Evolutionary conservation across 2,329 filamentous ascomycete species (phyloP).

Genomic region (Alternaria longipes): DNA sequence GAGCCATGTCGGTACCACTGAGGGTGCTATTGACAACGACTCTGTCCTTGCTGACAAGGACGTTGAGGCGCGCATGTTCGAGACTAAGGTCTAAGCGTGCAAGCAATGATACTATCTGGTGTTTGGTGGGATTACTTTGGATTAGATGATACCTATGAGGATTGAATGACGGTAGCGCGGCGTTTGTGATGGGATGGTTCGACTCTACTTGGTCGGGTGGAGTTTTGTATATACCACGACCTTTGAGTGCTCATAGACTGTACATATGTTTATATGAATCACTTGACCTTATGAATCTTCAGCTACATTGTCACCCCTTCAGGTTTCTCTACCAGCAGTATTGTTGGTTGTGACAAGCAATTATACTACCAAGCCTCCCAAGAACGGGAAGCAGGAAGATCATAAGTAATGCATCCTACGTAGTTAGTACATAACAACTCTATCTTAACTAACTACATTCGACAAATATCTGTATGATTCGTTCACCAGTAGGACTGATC

Average conservation of each 20-base stretch:
- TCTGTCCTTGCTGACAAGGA: slow-evolving; percentile 38
- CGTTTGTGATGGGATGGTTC: background rate
- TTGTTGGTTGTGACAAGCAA: no score
- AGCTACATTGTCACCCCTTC: background rate
- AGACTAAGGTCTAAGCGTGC: slow-evolving; percentile 18
- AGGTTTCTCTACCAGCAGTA: background rate
- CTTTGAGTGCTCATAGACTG: background rate
- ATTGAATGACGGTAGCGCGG: background rate
- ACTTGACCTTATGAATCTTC: background rate
- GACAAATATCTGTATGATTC: background rate
- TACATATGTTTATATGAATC: background rate
- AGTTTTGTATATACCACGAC: slow-evolving; percentile 9
- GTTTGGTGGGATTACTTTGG: background rate
- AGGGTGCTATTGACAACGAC: slow-evolving; percentile 36
- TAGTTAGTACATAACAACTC: no score
- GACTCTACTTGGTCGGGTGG: background rate
- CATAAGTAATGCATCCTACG: background rate
- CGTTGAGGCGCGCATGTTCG: slow-evolving; percentile 32
- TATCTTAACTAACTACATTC: no score
- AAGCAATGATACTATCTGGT: background rate
- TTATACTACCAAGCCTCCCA: no score
- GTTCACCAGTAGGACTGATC: background rate
- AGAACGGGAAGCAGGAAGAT: no score
- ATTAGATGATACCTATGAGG: slow-evolving; percentile 7
- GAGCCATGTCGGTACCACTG: slow-evolving; percentile 39